A percentile compares a stretch with the other conserved stretches of the same genome.
Conservation (phyloP, 2,329 filamentous ascomycete genomes). For the Boeremia exigua region DNA sequence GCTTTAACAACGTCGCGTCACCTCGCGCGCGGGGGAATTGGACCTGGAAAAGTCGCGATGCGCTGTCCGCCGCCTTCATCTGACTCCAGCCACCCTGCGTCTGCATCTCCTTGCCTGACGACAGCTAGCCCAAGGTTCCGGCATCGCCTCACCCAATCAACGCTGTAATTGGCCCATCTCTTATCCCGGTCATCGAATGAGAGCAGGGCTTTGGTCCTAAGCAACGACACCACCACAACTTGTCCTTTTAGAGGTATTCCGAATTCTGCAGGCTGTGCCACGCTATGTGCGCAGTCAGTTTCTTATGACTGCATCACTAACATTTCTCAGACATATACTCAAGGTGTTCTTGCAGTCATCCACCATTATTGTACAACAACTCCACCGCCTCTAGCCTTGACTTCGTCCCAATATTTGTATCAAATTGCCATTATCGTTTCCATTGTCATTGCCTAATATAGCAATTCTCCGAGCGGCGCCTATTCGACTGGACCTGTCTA, state of each 20-base stretch:
- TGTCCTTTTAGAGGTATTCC: conserved; percentile 43
- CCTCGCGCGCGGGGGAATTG: conserved; percentile 35
- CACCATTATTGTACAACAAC: conserved; percentile 35
- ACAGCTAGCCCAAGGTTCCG: conserved; percentile 41
- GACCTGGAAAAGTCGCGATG: conserved; percentile 47
- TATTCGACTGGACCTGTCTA: conserved; percentile 15
- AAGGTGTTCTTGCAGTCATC: conserved; percentile 23
- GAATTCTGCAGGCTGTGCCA: conserved; percentile 32
- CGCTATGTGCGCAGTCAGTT: conserved; percentile 25
- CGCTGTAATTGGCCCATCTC: conserved; percentile 43
- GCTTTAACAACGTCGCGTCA: conserved; percentile 37
- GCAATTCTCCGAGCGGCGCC: conserved; percentile 40
- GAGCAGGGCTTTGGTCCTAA: conserved; percentile 31
- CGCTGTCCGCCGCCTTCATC: conserved; percentile 43
- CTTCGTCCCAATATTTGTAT: conserved; percentile 17
- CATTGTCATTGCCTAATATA: conserved; percentile 35
- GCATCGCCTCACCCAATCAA: conserved; percentile 39
- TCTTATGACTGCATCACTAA: conserved; percentile 28
- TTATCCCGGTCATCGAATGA: conserved; percentile 41
- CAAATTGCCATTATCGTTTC: conserved; percentile 29
- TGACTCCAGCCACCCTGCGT: conserved; percentile 41
- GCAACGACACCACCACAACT: conserved; percentile 37
- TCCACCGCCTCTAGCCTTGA: conserved; percentile 4
- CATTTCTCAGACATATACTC: conserved; percentile 32
- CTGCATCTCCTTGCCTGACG: conserved; percentile 42